phyloP scores from a whole-genome alignment of 2,329 filamentous ascomycete genomes.

The Aspergillus pseudoglaucus region DNA sequence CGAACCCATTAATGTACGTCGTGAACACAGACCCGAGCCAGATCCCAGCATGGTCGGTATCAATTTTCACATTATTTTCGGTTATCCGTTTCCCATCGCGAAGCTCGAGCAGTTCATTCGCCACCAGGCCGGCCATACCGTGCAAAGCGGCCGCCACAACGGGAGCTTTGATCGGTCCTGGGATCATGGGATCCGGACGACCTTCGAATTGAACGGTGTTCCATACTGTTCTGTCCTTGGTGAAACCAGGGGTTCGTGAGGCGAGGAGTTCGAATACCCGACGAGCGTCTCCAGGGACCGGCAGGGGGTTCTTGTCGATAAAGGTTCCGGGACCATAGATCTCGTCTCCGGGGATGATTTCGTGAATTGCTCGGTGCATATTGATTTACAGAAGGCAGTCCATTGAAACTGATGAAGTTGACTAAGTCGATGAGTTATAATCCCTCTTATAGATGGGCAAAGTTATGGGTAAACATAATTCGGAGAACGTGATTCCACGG shows the following conservation, averaged over 20 bases:
- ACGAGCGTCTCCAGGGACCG: conserved; percentile 31
- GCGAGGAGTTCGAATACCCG: conserved; percentile 36
- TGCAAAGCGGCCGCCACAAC: conserved; percentile 38
- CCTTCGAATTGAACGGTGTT: conserved; percentile 36
- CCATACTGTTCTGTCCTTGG: conserved; percentile 21
- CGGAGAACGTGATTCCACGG: too few species aligned
- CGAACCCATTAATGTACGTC: conserved; percentile 34
- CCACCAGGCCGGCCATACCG: conserved; percentile 40
- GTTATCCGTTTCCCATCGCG: conserved; percentile 11
- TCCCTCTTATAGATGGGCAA: too few species aligned
- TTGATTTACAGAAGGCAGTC: not conserved
- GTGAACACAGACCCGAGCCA: conserved; percentile 40
- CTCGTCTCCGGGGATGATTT: conserved; percentile 12
- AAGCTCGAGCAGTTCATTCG: conserved; percentile 32
- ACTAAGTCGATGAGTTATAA: too few species aligned
- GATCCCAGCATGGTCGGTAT: conserved; percentile 43
- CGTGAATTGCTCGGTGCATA: not conserved
- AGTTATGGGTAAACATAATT: too few species aligned
- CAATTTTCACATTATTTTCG: conserved; percentile 29
- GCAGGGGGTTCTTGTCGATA: conserved; percentile 31
- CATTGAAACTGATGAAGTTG: too few species aligned
- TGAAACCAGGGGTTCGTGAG: conserved; percentile 36
- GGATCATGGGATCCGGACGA: conserved; percentile 34
- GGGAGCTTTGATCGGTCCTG: conserved; percentile 41
- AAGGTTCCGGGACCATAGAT: conserved; percentile 38